Conservation (phyloP, 192 early-diverging fungal genomes). For the Pilaira anomala region DNA sequence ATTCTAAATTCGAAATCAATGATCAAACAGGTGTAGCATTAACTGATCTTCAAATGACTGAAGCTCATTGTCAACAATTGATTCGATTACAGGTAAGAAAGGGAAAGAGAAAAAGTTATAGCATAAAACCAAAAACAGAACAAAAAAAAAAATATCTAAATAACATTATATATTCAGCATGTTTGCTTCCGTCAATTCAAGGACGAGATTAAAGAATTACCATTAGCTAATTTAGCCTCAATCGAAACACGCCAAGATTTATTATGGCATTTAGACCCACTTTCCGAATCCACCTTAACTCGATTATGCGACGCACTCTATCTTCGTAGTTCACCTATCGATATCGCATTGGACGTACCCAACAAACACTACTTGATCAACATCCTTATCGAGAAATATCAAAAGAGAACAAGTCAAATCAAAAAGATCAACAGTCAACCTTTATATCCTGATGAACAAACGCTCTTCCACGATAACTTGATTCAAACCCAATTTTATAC, state of each 20-base stretch:
- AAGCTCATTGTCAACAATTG: constrained; percentile 59
- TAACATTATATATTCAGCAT: constrained; percentile 35
- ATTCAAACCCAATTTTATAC: constrained; percentile 67
- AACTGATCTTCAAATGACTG: constrained; percentile 59
- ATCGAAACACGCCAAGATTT: constrained; percentile 56
- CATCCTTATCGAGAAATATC: constrained; percentile 52
- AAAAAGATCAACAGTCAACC: constrained; percentile 66
- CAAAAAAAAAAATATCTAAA: too few species aligned
- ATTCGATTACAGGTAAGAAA: constrained; percentile 59
- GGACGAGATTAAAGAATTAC: constrained; percentile 66
- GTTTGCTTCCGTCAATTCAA: constrained; percentile 70
- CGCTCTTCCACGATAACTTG: constrained; percentile 68
- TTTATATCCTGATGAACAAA: constrained; percentile 75
- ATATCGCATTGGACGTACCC: constrained; percentile 18
- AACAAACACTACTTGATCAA: constrained; percentile 56
- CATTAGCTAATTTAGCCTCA: constrained; percentile 65
- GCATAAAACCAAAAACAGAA: too few species aligned
- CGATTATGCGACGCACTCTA: constrained; percentile 59
- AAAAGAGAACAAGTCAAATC: constrained; percentile 63
- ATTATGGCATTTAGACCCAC: constrained; percentile 51
- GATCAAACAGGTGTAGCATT: constrained; percentile 77
- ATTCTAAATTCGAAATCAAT: constrained; percentile 78
- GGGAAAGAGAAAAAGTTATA: too few species aligned
- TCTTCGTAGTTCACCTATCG: constrained; percentile 53
- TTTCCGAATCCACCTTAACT: constrained; percentile 45